These are phyloP conservation scores for Prunus armeniaca DNA, from an alignment of 306 rosid genomes.

Conservation along the genomic window DNA sequence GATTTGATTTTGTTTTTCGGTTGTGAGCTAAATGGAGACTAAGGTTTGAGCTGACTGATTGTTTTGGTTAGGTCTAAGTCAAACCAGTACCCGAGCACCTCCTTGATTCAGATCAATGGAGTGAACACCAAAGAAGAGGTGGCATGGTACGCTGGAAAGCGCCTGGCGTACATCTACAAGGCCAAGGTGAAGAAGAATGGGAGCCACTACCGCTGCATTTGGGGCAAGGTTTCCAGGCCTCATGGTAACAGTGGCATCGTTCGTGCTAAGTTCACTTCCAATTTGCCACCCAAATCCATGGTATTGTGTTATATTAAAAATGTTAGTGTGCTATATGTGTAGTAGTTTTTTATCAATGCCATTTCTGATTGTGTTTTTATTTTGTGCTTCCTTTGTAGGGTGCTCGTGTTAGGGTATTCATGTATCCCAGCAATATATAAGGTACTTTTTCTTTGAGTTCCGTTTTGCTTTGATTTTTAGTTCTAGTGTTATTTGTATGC, in stretches of 20 bases:
- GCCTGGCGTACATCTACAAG: conserved; percentile 85
- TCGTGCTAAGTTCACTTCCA: conserved; percentile 89
- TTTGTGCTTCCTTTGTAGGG: conserved; percentile 47
- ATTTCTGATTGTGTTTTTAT: not conserved
- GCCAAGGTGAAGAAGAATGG: conserved; percentile 88
- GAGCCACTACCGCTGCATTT: conserved; percentile 82
- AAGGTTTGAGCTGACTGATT: conserved; percentile 1
- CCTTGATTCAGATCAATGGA: conserved; percentile 82
- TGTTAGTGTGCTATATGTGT: not conserved
- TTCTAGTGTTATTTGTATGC: not conserved
- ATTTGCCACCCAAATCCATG: conserved; percentile 90
- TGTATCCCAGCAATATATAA: conserved; percentile 91
- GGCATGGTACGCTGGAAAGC: conserved; percentile 78
- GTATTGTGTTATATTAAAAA: conserved; percentile 24
- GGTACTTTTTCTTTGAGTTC: conserved; percentile 25
- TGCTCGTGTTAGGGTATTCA: conserved; percentile 78
- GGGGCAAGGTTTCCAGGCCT: conserved; percentile 90
- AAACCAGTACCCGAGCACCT: conserved; percentile 85
- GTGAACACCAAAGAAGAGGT: conserved; percentile 97
- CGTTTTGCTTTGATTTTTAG: not conserved
- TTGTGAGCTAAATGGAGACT: not conserved
- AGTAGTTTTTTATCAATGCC: not conserved
- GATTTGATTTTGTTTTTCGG: not conserved
- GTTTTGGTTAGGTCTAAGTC: conserved; percentile 70
- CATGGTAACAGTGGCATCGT: conserved; percentile 92